A percentile compares a stretch with the other conserved stretches of the same genome.
These are phyloP conservation scores for Gossypium mustelinum DNA, from an alignment of 345 rosid species.

Conservation along the genomic window DNA sequence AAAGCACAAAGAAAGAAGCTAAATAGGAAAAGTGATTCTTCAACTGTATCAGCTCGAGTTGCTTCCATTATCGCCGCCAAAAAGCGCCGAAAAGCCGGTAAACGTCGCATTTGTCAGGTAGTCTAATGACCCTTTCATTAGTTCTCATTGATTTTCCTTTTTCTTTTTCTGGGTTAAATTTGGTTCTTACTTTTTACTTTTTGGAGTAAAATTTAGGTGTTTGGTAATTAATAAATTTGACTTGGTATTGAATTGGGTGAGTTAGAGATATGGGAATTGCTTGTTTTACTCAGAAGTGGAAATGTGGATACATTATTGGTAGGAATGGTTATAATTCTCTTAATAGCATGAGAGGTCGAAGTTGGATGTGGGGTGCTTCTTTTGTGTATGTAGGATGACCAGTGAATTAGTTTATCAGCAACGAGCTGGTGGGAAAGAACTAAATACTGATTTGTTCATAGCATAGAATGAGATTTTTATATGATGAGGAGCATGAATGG, in stretches of 20 bases:
- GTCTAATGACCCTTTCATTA: not conserved
- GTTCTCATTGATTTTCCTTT: not conserved
- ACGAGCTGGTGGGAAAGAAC: not conserved
- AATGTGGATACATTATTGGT: not conserved
- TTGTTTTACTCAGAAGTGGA: not conserved
- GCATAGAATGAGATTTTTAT: not conserved
- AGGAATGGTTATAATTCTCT: not conserved
- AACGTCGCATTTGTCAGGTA: constrained; percentile 79
- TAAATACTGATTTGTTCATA: not conserved
- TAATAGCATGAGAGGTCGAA: not conserved
- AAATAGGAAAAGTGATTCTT: constrained; percentile 34
- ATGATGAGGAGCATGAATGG: not conserved
- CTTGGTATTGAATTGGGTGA: not conserved
- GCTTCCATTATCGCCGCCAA: constrained; percentile 84
- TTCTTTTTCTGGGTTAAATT: not conserved
- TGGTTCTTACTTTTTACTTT: not conserved
- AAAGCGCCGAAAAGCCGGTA: constrained; percentile 78
- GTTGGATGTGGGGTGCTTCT: not conserved
- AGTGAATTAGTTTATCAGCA: not conserved
- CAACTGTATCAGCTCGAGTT: constrained; percentile 61
- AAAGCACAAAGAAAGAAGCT: constrained; percentile 57
- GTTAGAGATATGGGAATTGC: not conserved
- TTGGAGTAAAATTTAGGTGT: not conserved
- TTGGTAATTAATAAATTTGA: not conserved
- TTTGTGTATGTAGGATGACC: not conserved